phyloP scores from a whole-genome alignment of 225 moss, liverwort and hornwort genomes.

The Pseudoscleropodium purum region DNA sequence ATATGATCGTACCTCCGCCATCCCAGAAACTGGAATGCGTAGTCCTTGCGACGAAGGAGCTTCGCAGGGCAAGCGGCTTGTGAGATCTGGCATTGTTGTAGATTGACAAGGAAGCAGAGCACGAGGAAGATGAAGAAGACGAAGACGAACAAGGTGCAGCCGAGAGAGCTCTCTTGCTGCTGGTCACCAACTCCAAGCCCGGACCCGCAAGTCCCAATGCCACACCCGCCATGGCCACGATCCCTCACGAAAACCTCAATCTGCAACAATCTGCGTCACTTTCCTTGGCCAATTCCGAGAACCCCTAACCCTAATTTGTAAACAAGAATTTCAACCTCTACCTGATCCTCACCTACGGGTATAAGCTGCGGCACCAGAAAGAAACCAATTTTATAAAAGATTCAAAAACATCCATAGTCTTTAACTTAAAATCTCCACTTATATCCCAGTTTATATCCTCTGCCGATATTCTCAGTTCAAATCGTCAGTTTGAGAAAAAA shows the following conservation, averaged over 20 bases:
- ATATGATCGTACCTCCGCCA: constrained; percentile 51
- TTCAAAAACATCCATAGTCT: background rate
- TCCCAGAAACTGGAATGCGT: constrained; percentile 74
- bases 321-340: background rate
- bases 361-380: background rate
- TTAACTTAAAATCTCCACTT: background rate
- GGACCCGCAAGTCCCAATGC: constrained; percentile 31
- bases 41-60: constrained; percentile 48
- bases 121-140: background rate
- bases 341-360: background rate
- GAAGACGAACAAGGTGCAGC: constrained; percentile 8
- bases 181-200: constrained; percentile 19
- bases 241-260: background rate
- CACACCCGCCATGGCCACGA: constrained; percentile 32
- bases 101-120: constrained; percentile 11
- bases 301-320: background rate
- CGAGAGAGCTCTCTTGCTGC: constrained; percentile 20
- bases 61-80: constrained; percentile 34
- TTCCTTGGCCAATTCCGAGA: background rate
- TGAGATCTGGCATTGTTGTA: constrained; percentile 4
- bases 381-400: background rate
- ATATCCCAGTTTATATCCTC: background rate
- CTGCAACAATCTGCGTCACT: background rate
- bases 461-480: background rate
- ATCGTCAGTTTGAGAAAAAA: background rate